These are phyloP conservation scores for Picea mariana DNA, from an alignment of 83 land plant genomes.

Conservation along the genomic window DNA sequence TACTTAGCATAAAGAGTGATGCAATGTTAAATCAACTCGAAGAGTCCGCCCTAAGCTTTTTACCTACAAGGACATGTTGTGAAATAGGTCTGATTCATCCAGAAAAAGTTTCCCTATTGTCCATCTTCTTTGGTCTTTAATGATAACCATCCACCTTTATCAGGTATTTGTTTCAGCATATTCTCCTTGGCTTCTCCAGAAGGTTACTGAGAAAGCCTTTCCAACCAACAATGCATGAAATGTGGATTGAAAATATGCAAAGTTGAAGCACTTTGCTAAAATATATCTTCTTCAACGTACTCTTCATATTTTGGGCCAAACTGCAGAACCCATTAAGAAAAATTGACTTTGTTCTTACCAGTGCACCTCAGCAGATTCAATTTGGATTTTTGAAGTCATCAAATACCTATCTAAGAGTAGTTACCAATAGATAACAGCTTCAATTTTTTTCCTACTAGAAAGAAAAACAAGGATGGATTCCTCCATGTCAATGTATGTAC, in stretches of 20 bases:
- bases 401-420: not conserved
- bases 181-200: not conserved
- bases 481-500: not conserved
- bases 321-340: not conserved
- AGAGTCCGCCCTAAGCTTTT: not conserved
- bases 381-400: not conserved
- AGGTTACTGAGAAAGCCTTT: not conserved
- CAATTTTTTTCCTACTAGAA: not conserved
- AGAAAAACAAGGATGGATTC: not conserved
- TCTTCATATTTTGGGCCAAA: not conserved
- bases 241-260: not conserved
- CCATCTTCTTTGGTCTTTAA: not conserved
- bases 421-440: not conserved
- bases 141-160: not conserved
- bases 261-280: not conserved
- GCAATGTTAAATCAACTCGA: not conserved
- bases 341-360: not conserved
- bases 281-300: not conserved
- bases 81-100: not conserved
- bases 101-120: not conserved
- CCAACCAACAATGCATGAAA: not conserved
- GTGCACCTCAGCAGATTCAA: not conserved
- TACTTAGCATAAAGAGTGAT: not conserved
- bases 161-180: not conserved
- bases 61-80: too few relatives aligned